Base-by-base conservation (phyloP, 352 stramenopile genomes). In the Phytophthora tentaculata region DNA sequence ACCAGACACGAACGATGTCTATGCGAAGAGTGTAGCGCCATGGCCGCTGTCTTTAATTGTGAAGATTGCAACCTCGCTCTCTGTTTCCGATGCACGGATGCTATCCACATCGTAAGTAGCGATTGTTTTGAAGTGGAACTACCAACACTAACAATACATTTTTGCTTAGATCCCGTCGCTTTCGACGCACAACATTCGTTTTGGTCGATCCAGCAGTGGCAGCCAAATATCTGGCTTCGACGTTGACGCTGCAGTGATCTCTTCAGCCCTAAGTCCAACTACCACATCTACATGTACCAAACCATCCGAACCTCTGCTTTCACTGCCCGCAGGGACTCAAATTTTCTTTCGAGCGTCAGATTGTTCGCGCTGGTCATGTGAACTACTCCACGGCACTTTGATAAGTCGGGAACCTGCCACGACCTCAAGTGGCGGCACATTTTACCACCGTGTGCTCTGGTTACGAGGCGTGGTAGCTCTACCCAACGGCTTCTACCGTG, bases 41-140 rank as follows among this genome's bases (percentile, higher is more conserved):
- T 75, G 3, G 3, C 0, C 0, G 61, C 53, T 20, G 17, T 32
- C 7, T 81, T 90, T 12, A 22, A 14, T 14, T 94, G 86, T 48
- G 24, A 52, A 23, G 77, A 92, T 19, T 94, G 86, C 61, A 43
- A 12, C 5, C 71, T 80, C 16, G 55, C 53, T 16, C 63, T 94
- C 1, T 94, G 86, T 69, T 87, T 84, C 50, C 64, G 58, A 35
- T 94, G 86, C 64, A 76, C 79, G 2, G 83, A 94, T 55, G 86
- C 86, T 56, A 89, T 94, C 32, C 86, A 94, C 57, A 90, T 94
- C 22, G 86, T 94, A 76, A 41, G 80, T 79, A 22, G 26, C n/a
- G 4, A 19, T 43, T 8, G 26, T 8, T 56, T 17, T 56, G 12
- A 26, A 22, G 19, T n/a, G n/a, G n/a, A n/a, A n/a, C n/a, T 54